Percentiles rank a stretch among this genome's conserved stretches.
Evolutionary conservation across 495 filamentous ascomycete genomes (phyloP).

Genomic region (Astrothelium subdiscretum): DNA sequence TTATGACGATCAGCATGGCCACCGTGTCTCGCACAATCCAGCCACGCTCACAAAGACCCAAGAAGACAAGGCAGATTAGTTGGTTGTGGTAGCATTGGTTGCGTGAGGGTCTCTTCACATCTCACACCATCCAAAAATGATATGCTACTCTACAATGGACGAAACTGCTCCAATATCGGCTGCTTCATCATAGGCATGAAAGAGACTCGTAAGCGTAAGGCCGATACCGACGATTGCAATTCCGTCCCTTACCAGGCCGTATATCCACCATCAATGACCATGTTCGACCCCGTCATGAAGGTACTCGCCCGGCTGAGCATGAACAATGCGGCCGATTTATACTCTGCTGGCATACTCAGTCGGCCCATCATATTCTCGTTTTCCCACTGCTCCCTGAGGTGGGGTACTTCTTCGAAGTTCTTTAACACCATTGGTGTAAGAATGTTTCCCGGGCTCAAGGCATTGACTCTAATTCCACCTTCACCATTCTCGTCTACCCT

Average conservation of each 20-base stretch:
- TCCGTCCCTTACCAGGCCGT: constrained; percentile 14
- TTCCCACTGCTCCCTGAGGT: constrained; percentile 48
- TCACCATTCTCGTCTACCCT: constrained; percentile 21
- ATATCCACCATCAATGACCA: constrained; percentile 37
- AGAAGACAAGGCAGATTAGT: not conserved
- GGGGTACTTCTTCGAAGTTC: constrained; percentile 55
- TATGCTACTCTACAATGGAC: no score
- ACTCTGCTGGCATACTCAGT: constrained; percentile 54
- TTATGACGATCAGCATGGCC: constrained; percentile 12
- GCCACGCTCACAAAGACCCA: constrained; percentile 1
- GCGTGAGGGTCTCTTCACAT: no score
- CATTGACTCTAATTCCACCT: constrained; percentile 57
- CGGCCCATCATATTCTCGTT: constrained; percentile 63
- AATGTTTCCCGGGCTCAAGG: constrained; percentile 57
- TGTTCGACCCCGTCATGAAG: constrained; percentile 57
- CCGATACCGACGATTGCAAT: no score
- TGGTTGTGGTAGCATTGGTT: no score
- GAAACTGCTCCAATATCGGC: no score
- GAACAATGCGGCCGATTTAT: constrained; percentile 50
- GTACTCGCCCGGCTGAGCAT: constrained; percentile 53
- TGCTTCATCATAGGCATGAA: no score
- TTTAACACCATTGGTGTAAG: constrained; percentile 59
- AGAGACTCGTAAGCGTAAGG: no score
- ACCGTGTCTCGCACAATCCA: constrained; percentile 13
- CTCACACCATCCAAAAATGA: no score